Evolutionary conservation across 768 basidiomycete species (phyloP), one percentile per base, ranked within the genome.

Genomic region (Rubroboletus pulcherrimus): DNA sequence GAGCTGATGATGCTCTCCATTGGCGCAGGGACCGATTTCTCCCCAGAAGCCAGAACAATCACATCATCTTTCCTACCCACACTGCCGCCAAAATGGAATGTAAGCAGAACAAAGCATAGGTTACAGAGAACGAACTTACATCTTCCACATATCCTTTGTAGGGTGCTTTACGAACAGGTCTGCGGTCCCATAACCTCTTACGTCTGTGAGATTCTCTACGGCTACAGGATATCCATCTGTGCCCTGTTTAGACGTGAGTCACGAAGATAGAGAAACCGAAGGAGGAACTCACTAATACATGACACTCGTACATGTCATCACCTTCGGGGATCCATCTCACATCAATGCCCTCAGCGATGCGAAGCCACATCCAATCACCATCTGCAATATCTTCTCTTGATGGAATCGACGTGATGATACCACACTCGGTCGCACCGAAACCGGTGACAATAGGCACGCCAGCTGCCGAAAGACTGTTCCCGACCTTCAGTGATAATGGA

Each of bases 161-260:
- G 80, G 79, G 55, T 81, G 80, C 26, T 62, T 71, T 12, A 72
- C 55, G 50, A 75, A 77, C 4, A 81, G 54, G 62, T 80, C 80
- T 0, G 72, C 71, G 0, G 75, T 78, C 0, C 73, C 75, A 50
- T 77, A 56, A 1, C 60, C 60, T n/a, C 74, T 51, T 0, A 62
- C 54, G 1, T 75, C 77, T 1, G 68, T 53, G 7, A 74, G 56
- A 58, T 79, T 79, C n/a, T 66, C 48, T 8, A 66, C 43, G 1
- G 55, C 38, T 6, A 55, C 39, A 0, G 52, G 53, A 41, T 54
- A 41, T 8, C 11, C 19, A 9, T 56, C 52, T 3, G 55, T 35
- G 11, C 49, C 15, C 54, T 55, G 14, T 30, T n/a, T 26, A 7
- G 14, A 41, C 5, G 19, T 47, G 26, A 55, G 31, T 17, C 26